phyloP scores from a whole-genome alignment of 108 stramenopile genomes.

The Poteriospumella lacustris region DNA sequence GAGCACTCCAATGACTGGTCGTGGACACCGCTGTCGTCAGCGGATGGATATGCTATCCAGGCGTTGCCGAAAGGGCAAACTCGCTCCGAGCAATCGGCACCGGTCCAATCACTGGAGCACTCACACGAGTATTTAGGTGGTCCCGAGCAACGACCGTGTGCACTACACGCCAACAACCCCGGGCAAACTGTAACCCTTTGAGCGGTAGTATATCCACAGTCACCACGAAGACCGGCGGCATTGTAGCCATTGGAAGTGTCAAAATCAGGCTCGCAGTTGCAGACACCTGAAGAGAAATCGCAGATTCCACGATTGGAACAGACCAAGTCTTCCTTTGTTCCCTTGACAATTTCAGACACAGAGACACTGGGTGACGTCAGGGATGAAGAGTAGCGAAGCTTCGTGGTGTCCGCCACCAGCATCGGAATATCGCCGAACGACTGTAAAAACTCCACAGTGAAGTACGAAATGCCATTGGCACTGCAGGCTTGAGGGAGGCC shows the following conservation, averaged over 20 bases:
- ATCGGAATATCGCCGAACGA: slow-evolving; percentile 59
- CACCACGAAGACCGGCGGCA: slow-evolving; percentile 56
- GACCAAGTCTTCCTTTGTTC: slow-evolving; percentile 57
- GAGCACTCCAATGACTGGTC: slow-evolving; percentile 45
- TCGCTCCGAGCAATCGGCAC: slow-evolving; percentile 68
- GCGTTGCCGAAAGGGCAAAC: slow-evolving; percentile 49
- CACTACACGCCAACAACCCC: slow-evolving; percentile 50
- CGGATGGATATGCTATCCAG: slow-evolving; percentile 51
- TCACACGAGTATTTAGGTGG: slow-evolving; percentile 58
- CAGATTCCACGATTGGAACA: slow-evolving; percentile 64
- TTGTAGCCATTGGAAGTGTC: slow-evolving; percentile 63
- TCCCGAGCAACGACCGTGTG: slow-evolving; percentile 53
- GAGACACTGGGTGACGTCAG: background rate
- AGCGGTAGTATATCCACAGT: slow-evolving; percentile 54
- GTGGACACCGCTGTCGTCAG: slow-evolving; percentile 51
- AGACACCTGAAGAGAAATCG: slow-evolving; percentile 46
- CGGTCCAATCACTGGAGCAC: slow-evolving; percentile 63
- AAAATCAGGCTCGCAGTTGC: slow-evolving; percentile 52
- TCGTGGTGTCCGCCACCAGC: slow-evolving; percentile 47
- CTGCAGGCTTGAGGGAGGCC: slow-evolving; percentile 31
- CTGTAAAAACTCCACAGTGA: slow-evolving; percentile 60
- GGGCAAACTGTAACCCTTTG: slow-evolving; percentile 37
- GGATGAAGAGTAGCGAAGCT: slow-evolving; percentile 40
- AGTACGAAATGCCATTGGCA: slow-evolving; percentile 38
- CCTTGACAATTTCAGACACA: slow-evolving; percentile 36